A percentile compares a stretch with the other conserved stretches of the same genome.
phyloP scores from a whole-genome alignment of 371 early-diverging fungal species.

The Entomophthora muscae region DNA sequence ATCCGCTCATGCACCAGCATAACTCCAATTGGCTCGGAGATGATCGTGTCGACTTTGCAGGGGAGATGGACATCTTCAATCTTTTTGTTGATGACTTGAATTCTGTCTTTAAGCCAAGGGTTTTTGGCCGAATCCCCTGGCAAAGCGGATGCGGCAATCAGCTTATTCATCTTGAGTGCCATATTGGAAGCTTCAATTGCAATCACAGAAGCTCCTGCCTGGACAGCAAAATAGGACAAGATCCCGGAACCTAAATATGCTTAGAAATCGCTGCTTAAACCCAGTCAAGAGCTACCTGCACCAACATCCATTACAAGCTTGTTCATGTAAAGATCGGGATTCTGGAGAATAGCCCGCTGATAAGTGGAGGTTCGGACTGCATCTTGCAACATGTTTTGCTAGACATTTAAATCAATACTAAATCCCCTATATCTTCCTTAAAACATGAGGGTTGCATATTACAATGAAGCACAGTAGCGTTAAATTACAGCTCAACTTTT shows the following conservation, averaged over 20 bases:
- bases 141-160: slow-evolving; percentile 41
- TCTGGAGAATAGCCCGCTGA: slow-evolving; percentile 68
- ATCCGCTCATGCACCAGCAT: slow-evolving; percentile 87
- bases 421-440: neutral
- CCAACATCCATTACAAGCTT: slow-evolving; percentile 91
- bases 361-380: slow-evolving; percentile 87
- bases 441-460: slow-evolving; percentile 7
- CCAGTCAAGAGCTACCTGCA: slow-evolving; percentile 37
- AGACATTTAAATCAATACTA: slow-evolving; percentile 10
- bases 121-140: slow-evolving; percentile 34
- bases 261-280: neutral
- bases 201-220: slow-evolving; percentile 86
- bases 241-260: slow-evolving; percentile 49
- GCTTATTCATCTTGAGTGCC: slow-evolving; percentile 71
- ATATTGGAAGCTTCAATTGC: slow-evolving; percentile 94
- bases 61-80: slow-evolving; percentile 58
- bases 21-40: slow-evolving; percentile 94
- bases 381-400: slow-evolving; percentile 98
- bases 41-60: slow-evolving; percentile 73
- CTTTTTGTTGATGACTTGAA: slow-evolving; percentile 71
- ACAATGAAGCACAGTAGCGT: neutral
- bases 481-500: neutral
- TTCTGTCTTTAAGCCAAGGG: slow-evolving; percentile 50
- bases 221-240: slow-evolving; percentile 83
- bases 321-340: slow-evolving; percentile 50